phyloP scores from a whole-genome alignment of 1,284 basidiomycete genomes.

The Meira miltonrushii region DNA sequence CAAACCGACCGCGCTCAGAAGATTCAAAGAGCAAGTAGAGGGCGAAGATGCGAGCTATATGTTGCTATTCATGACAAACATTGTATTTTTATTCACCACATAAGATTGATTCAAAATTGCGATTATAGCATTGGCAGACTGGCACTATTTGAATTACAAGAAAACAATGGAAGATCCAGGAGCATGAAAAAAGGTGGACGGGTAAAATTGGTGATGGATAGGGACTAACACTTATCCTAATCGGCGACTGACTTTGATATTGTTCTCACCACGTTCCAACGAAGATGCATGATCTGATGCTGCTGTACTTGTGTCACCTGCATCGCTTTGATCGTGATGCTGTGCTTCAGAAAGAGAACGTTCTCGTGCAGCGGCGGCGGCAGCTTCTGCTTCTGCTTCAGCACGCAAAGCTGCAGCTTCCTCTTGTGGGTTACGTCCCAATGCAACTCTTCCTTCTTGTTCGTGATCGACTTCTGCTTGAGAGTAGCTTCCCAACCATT shows the following conservation, averaged over 20 bases:
- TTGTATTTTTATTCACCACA: not conserved
- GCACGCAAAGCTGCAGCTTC: not conserved
- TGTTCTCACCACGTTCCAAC: not conserved
- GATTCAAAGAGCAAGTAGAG: not conserved
- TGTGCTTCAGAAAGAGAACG: not conserved
- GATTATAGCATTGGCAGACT: not conserved
- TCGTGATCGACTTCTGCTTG: slow-evolving; percentile 3
- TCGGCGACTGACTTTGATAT: not conserved
- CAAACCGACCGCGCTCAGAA: slow-evolving; percentile 4
- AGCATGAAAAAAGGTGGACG: not conserved
- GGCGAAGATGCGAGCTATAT: too few relatives aligned
- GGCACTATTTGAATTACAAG: not conserved
- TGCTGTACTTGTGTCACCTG: not conserved
- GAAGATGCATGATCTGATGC: not conserved
- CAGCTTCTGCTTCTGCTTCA: slow-evolving; percentile 5
- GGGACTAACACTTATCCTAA: not conserved
- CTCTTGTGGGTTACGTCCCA: slow-evolving; percentile 8
- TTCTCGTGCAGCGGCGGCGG: slow-evolving; percentile 5
- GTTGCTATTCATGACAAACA: not conserved
- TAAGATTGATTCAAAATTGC: not conserved
- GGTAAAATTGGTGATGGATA: not conserved
- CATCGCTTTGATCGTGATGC: not conserved
- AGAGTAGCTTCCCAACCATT: slow-evolving; percentile 18
- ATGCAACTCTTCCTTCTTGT: slow-evolving; percentile 2
- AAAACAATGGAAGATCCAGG: not conserved